Percentiles rank a stretch among this genome's conserved stretches.
These are phyloP conservation scores for Kazachstania sp. DNA, from an alignment of 1,139 yeast genomes.

Conservation along the genomic window DNA sequence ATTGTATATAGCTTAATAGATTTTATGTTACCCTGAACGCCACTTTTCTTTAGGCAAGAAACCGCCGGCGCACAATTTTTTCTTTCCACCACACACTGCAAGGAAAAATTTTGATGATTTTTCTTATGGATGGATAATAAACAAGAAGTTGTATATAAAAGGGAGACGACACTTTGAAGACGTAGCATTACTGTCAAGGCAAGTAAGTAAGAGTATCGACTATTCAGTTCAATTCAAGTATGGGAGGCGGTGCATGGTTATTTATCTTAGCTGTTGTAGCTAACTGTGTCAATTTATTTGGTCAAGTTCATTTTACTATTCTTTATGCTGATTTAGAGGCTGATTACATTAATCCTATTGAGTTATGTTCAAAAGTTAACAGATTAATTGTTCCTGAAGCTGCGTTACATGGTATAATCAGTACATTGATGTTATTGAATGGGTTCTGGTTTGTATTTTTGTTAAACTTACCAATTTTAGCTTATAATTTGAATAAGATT, in stretches of 20 bases:
- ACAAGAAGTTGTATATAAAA: no score
- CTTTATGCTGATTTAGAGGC: slow-evolving; percentile 91
- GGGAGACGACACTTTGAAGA: no score
- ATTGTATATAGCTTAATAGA: no score
- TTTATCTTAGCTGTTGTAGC: slow-evolving; percentile 74
- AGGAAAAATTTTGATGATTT: no score
- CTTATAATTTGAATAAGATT: slow-evolving; percentile 67
- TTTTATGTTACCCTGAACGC: no score
- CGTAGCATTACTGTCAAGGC: no score
- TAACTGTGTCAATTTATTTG: slow-evolving; percentile 79
- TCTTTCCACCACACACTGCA: no score
- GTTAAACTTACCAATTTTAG: slow-evolving; percentile 77
- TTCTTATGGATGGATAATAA: no score
- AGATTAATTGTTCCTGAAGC: slow-evolving; percentile 90
- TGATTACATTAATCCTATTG: slow-evolving; percentile 95
- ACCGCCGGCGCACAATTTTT: no score
- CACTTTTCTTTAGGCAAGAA: no score
- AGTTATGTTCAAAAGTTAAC: slow-evolving; percentile 86
- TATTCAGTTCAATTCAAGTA: not conserved
- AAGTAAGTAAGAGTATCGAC: no score
- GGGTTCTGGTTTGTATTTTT: slow-evolving; percentile 93
- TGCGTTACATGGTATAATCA: slow-evolving; percentile 64
- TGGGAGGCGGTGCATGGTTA: slow-evolving; percentile 39
- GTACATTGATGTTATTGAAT: slow-evolving; percentile 66
- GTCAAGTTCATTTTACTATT: slow-evolving; percentile 88